A percentile compares a stretch with the other conserved stretches of the same genome.
These are phyloP conservation scores for Plasmopara viticola DNA, from an alignment of 352 stramenopile species.

Conservation along the genomic window DNA sequence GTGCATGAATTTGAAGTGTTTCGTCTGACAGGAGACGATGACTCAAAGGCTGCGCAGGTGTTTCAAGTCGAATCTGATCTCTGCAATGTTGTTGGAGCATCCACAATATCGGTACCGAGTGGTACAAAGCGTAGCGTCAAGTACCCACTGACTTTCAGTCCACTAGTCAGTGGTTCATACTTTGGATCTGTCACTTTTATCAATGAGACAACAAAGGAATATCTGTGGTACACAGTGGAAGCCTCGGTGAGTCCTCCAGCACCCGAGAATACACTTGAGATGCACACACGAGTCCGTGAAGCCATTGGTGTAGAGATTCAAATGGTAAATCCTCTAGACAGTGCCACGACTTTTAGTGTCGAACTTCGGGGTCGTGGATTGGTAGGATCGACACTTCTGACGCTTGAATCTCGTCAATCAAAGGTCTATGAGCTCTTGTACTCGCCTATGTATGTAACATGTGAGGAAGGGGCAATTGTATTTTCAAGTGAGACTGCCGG, in stretches of 20 bases:
- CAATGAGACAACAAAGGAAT: conserved; percentile 67
- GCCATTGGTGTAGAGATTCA: conserved; percentile 87
- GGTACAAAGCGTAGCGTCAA: conserved; percentile 23
- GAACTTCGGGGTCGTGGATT: conserved; percentile 81
- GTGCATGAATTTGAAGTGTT: conserved; percentile 71
- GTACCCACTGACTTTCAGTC: conserved; percentile 85
- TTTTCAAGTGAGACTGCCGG: conserved; percentile 89
- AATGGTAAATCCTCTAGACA: conserved; percentile 85
- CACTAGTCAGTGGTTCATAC: conserved; percentile 86
- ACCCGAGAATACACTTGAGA: conserved; percentile 78
- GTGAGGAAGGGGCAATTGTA: conserved; percentile 71
- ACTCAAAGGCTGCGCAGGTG: conserved; percentile 25
- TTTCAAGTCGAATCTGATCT: conserved; percentile 91
- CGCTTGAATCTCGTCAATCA: conserved; percentile 55
- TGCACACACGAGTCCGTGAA: conserved; percentile 72
- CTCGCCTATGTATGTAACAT: conserved; percentile 72
- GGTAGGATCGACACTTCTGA: conserved; percentile 69
- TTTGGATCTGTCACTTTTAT: conserved; percentile 92
- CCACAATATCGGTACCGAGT: conserved; percentile 40
- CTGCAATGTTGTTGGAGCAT: conserved; percentile 74
- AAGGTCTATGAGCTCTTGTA: conserved; percentile 91
- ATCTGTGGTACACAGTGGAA: conserved; percentile 92
- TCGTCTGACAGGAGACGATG: conserved; percentile 40
- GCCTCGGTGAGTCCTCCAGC: conserved; percentile 69
- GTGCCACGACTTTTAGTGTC: conserved; percentile 81